A percentile compares a stretch with the other conserved stretches of the same genome.
Conservation (phyloP, 2,329 filamentous ascomycete genomes). For the Ustilaginoidea virens region DNA sequence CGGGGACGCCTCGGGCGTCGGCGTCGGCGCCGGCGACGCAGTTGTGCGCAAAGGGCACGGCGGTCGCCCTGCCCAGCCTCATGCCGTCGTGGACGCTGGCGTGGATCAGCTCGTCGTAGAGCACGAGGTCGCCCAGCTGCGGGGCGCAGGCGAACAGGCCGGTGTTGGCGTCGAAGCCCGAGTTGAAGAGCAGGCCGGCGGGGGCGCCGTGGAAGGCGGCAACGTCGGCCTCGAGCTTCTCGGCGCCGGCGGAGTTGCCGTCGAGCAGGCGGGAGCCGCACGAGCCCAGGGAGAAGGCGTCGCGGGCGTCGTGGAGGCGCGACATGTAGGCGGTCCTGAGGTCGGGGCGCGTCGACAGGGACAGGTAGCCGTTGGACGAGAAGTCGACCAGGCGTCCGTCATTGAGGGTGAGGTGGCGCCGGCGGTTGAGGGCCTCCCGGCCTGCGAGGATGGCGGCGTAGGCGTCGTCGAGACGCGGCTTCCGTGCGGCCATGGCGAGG, state of each 20-base stretch:
- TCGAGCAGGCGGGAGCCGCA: slow-evolving; percentile 38
- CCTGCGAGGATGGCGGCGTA: slow-evolving; percentile 13
- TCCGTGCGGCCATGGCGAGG: too few species aligned
- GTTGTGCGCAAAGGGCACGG: slow-evolving; percentile 42
- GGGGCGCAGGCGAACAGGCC: slow-evolving; percentile 46
- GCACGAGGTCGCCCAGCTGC: slow-evolving; percentile 42
- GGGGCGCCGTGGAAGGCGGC: slow-evolving; percentile 30
- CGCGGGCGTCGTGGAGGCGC: slow-evolving; percentile 12
- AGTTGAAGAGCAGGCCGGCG: slow-evolving; percentile 35
- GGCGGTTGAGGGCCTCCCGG: slow-evolving; percentile 17
- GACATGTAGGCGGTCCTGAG: slow-evolving; percentile 49
- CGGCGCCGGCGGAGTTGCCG: slow-evolving; percentile 30
- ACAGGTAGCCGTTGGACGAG: slow-evolving; percentile 67
- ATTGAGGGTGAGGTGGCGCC: slow-evolving; percentile 36
- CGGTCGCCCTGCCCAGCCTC: slow-evolving; percentile 41
- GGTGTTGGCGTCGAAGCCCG: slow-evolving; percentile 51
- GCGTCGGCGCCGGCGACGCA: slow-evolving; percentile 16
- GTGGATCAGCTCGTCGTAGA: slow-evolving; percentile 65
- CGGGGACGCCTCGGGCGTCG: background rate
- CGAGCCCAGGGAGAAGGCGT: slow-evolving; percentile 23
- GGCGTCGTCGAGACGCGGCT: slow-evolving; percentile 9
- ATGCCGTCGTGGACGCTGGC: slow-evolving; percentile 70
- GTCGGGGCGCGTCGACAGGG: slow-evolving; percentile 39
- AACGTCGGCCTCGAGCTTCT: slow-evolving; percentile 29
- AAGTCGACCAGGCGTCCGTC: slow-evolving; percentile 60